Evolutionary conservation across 2,329 filamentous ascomycete genomes (phyloP), one percentile per base, ranked within the genome.

Genomic region (Eutypella sp.): DNA sequence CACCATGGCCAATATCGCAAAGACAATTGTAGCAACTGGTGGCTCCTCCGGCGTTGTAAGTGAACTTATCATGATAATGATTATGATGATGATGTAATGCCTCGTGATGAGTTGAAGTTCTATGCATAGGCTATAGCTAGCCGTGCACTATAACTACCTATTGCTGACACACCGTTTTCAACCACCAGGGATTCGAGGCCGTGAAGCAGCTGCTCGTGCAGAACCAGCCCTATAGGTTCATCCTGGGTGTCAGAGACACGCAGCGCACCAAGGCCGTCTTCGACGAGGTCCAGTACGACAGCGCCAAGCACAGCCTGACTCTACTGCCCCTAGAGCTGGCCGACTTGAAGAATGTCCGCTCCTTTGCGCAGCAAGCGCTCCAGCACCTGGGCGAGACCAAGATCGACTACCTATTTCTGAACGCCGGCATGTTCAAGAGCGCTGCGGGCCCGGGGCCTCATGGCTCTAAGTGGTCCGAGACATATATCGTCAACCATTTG

Each of bases 101-200:
- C 34, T 16, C 9, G 39, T n/a, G n/a, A n/a, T n/a, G n/a, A n/a
- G n/a, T n/a, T n/a, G n/a, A n/a, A n/a, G n/a, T n/a, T n/a, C n/a
- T n/a, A n/a, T n/a, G n/a, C n/a, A n/a, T n/a, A n/a, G n/a, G n/a
- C n/a, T n/a, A n/a, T n/a, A n/a, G n/a, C n/a, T n/a, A n/a, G n/a
- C n/a, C n/a, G n/a, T n/a, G n/a, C n/a, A n/a, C n/a, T n/a, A n/a
- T n/a, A n/a, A n/a, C n/a, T n/a, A n/a, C n/a, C n/a, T n/a, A n/a
- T n/a, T n/a, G n/a, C n/a, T n/a, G n/a, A n/a, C n/a, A n/a, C n/a
- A n/a, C n/a, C n/a, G n/a, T n/a, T n/a, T n/a, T n/a, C n/a, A n/a
- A n/a, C n/a, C n/a, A n/a, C n/a, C 41, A 78, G 75, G 75, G 75
- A 11, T 72, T 79, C 44, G 74, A 79, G 53, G 66, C 68, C n/a